These are phyloP conservation scores for Phytophthora litchii DNA, from an alignment of 352 stramenopile species.

Conservation along the genomic window DNA sequence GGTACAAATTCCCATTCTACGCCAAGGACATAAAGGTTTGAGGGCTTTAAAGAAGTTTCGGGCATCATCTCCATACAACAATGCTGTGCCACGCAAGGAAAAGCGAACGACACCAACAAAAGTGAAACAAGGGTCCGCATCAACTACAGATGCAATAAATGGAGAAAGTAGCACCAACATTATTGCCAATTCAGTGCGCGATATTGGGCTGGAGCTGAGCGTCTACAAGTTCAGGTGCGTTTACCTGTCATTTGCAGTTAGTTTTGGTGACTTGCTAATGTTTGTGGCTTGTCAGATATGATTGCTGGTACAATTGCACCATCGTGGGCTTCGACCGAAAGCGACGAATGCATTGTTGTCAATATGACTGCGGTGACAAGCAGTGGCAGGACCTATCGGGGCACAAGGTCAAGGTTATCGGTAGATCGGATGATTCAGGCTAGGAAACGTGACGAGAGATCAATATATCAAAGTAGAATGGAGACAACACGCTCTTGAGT, in stretches of 20 bases:
- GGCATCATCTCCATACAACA: slow-evolving; percentile 60
- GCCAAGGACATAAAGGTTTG: slow-evolving; percentile 68
- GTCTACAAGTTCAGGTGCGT: slow-evolving; percentile 72
- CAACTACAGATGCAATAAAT: slow-evolving; percentile 1
- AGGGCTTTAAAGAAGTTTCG: slow-evolving; percentile 71
- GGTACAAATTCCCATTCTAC: slow-evolving; percentile 48
- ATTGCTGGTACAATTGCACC: slow-evolving; percentile 85
- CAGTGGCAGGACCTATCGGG: slow-evolving; percentile 73
- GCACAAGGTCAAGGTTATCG: slow-evolving; percentile 55
- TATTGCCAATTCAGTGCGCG: slow-evolving; percentile 54
- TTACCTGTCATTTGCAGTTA: background rate
- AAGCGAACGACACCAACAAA: slow-evolving; percentile 22
- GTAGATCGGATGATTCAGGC: slow-evolving; percentile 25
- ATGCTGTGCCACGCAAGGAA: slow-evolving; percentile 30
- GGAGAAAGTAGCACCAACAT: slow-evolving; percentile 9
- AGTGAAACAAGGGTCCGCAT: slow-evolving; percentile 12
- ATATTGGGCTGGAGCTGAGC: slow-evolving; percentile 67
- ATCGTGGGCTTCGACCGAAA: slow-evolving; percentile 79
- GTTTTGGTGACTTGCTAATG: slow-evolving; percentile 1
- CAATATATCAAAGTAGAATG: background rate
- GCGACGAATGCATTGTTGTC: slow-evolving; percentile 72
- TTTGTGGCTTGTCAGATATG: slow-evolving; percentile 44
- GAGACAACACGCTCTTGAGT: slow-evolving; percentile 10
- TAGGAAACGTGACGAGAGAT: slow-evolving; percentile 2
- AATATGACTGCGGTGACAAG: slow-evolving; percentile 86